A percentile compares a stretch with the other conserved stretches of the same genome.
Evolutionary conservation across 2,329 filamentous ascomycete species (phyloP).

Genomic region (Phoma sp.): DNA sequence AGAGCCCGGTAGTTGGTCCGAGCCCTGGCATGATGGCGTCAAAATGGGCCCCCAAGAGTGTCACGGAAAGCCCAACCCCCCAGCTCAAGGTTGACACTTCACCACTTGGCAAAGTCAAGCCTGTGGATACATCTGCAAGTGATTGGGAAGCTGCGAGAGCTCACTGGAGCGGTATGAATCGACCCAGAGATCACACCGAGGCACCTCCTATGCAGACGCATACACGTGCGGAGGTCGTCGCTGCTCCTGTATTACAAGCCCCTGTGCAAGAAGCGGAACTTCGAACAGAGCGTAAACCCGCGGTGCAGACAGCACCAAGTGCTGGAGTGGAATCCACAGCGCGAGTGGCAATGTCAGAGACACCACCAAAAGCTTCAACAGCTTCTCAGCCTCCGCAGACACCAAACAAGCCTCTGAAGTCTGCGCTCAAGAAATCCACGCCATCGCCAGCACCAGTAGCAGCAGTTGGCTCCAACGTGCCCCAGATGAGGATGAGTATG

Average conservation of each 20-base stretch:
- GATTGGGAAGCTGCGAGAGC: conserved; percentile 74
- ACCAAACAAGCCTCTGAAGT: conserved; percentile 46
- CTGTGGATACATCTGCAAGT: conserved; percentile 36
- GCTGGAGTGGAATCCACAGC: not conserved
- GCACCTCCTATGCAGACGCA: conserved; percentile 11
- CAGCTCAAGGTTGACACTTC: conserved; percentile 18
- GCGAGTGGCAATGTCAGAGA: conserved; percentile 8
- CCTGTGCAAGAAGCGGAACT: conserved; percentile 17
- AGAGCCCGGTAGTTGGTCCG: conserved; percentile 59
- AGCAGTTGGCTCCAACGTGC: conserved; percentile 19
- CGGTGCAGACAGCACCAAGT: not conserved
- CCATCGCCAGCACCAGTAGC: conserved; percentile 27
- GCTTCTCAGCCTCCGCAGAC: conserved; percentile 24
- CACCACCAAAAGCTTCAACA: conserved; percentile 4
- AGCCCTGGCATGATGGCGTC: conserved; percentile 30
- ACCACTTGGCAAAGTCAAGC: conserved; percentile 3
- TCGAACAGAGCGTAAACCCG: conserved; percentile 8
- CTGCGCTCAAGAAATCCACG: conserved; percentile 51
- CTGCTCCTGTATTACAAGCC: conserved; percentile 20
- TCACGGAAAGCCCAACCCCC: conserved; percentile 23
- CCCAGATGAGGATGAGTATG: conserved; percentile 50
- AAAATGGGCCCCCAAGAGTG: conserved; percentile 30
- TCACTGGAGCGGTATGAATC: conserved; percentile 73
- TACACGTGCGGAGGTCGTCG: conserved; percentile 8
- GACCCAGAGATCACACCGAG: conserved; percentile 62